Base-by-base conservation (phyloP, 495 filamentous ascomycete species). In the Amorphotheca resinae region DNA sequence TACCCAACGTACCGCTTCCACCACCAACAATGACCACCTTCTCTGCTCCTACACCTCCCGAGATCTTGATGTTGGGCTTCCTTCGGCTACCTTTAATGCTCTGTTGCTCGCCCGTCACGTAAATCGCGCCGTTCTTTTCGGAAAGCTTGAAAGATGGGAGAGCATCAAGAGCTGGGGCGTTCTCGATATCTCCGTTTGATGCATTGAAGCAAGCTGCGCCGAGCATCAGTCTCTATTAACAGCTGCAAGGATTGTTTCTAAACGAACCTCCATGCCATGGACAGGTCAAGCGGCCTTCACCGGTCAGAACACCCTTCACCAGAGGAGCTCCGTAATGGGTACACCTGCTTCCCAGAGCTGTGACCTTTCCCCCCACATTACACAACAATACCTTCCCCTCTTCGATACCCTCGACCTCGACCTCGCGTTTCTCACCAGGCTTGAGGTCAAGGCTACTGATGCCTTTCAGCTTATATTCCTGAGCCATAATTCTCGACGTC, bases 271-370 rank as follows among this genome's bases (percentile, higher is more conserved):
- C 87, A 60, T 95, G 87, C 91, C 93, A 96, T 0, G 88, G 83
- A 59, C 91, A 98, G 12, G 84, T 93, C 23, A 98, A 62, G 35
- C 86, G 65, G 1, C 91, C 91, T 51, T 87, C 79, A 3, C 75
- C 76, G 2, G 83, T 80, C 35, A 96, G 62, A 9, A 96, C 76
- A 26, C 91, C 91, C 36, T 79, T 75, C 49, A 80, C 77, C 51
- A 96, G 64, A 5, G 91, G 93, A 3, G 89, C 91, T 3, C 83
- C 87, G 58, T 89, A 95, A 71, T 95, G 91, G 6, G 93, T 93
- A 63, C 91, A 98, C 38, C 79, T 84, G n/a, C 84, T 65, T 25
- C 82, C 86, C 44, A 88, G 55, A 16, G 88, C 91, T 56, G 87
- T 77, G 23, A 84, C 65, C 45, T 80, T 70, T 45, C 78, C 79